Evolutionary conservation across 441 rosid species (phyloP).

Genomic region (Heliophila coronopifolia): DNA sequence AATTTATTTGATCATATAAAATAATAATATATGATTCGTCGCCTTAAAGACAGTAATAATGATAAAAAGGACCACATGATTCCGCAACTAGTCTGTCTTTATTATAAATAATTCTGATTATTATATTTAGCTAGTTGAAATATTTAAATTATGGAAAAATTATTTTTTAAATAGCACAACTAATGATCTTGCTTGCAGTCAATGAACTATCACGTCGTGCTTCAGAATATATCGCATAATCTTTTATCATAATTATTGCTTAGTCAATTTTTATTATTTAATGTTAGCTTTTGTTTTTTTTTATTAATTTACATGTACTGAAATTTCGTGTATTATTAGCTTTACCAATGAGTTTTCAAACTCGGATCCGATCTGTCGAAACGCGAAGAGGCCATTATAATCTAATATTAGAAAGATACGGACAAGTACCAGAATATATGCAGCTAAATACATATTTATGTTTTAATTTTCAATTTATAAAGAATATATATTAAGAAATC

Average conservation of each 20-base stretch:
- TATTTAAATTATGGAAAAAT: background rate
- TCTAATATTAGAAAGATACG: too few species aligned
- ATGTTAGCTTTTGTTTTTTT: constrained; percentile 1
- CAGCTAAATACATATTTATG: too few species aligned
- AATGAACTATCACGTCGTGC: constrained; percentile 20
- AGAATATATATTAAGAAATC: too few species aligned
- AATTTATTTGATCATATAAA: background rate
- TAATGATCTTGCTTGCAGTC: constrained; percentile 11
- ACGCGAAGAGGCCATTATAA: too few species aligned
- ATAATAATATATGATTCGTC: too few species aligned
- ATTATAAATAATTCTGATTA: background rate
- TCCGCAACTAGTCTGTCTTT: background rate
- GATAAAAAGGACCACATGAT: background rate
- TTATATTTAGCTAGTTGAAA: constrained; percentile 13
- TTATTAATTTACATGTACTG: too few species aligned
- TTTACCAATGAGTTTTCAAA: too few species aligned
- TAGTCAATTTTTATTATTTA: constrained; percentile 6
- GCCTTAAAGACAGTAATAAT: background rate
- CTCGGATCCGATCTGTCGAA: too few species aligned
- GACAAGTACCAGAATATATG: too few species aligned
- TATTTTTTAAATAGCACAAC: constrained; percentile 1
- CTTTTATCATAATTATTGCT: constrained; percentile 3
- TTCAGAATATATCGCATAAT: constrained; percentile 8
- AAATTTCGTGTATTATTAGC: too few species aligned
- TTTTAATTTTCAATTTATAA: too few species aligned